phyloP scores from a whole-genome alignment of 495 filamentous ascomycete species.

The Chaetomium fimeti region DNA sequence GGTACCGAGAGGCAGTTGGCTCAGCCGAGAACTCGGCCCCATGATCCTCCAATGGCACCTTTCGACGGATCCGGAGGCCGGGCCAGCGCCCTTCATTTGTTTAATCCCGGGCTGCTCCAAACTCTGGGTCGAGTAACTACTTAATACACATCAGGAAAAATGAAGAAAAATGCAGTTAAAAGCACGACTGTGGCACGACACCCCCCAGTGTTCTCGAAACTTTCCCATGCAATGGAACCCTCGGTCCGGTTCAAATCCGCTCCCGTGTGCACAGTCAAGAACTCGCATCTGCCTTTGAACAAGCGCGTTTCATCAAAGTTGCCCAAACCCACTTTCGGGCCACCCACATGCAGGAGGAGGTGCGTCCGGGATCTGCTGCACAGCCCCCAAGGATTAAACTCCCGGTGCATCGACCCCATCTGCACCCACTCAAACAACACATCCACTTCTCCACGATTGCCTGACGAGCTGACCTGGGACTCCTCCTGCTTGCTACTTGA shows the following conservation, averaged over 20 bases:
- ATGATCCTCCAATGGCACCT: conserved; percentile 7
- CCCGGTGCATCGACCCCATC: conserved; percentile 5
- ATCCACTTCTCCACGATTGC: neutral
- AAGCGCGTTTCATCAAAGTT: conserved; percentile 16
- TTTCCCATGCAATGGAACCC: neutral
- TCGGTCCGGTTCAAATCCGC: neutral
- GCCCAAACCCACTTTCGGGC: neutral
- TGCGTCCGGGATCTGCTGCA: conserved; percentile 10
- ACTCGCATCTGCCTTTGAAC: neutral
- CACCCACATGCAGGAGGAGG: neutral
- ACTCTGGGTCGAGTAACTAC: neutral
- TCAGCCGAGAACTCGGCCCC: neutral
- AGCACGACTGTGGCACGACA: neutral
- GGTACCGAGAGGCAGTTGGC: neutral
- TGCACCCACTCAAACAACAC: neutral
- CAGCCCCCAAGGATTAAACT: conserved; percentile 4
- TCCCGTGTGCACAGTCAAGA: neutral
- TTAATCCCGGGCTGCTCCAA: neutral
- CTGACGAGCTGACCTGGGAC: no score
- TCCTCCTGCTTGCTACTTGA: no score
- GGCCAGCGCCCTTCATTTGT: neutral
- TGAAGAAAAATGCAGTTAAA: neutral
- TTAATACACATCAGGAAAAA: neutral
- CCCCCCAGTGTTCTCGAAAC: neutral
- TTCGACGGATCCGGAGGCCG: neutral